A percentile compares a stretch with the other conserved stretches of the same genome.
These are phyloP conservation scores for Pichia sp. DNA, from an alignment of 1,139 yeast species.

Conservation along the genomic window DNA sequence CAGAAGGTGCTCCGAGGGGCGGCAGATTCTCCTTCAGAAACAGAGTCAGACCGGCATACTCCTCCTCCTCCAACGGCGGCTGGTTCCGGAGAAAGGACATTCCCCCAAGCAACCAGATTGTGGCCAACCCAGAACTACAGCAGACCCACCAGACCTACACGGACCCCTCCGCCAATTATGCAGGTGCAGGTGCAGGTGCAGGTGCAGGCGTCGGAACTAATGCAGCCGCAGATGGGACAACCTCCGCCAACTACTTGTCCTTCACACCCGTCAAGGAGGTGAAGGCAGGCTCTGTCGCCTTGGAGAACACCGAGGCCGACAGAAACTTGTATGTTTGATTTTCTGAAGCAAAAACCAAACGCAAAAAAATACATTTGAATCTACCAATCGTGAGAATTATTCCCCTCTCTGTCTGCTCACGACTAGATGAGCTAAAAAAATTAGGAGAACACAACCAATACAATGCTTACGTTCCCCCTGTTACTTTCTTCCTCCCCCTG, in stretches of 20 bases:
- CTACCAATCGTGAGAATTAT: neutral
- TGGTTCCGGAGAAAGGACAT: conserved; percentile 17
- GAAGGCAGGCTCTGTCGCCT: neutral
- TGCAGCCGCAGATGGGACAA: neutral
- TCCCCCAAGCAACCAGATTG: conserved; percentile 11
- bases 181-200: too few species aligned
- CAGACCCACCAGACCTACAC: neutral
- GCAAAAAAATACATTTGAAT: too few species aligned
- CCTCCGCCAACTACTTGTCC: conserved; percentile 8
- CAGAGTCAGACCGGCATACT: neutral
- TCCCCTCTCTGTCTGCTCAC: neutral
- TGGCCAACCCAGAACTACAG: neutral
- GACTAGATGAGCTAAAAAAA: neutral
- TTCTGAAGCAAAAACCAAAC: too few species aligned
- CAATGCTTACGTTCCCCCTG: neutral
- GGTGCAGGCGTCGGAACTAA: too few species aligned
- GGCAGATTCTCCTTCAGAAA: conserved; percentile 1
- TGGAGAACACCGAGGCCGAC: neutral
- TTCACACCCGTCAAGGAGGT: conserved; percentile 14
- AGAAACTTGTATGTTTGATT: neutral
- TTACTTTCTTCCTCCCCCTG: neutral
- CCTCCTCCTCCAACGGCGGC: conserved; percentile 3
- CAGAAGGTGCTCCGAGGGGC: neutral
- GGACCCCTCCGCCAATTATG: neutral
- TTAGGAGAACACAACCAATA: too few species aligned